phyloP scores from a whole-genome alignment of 352 stramenopile species.

The Globisporangium perplexum region DNA sequence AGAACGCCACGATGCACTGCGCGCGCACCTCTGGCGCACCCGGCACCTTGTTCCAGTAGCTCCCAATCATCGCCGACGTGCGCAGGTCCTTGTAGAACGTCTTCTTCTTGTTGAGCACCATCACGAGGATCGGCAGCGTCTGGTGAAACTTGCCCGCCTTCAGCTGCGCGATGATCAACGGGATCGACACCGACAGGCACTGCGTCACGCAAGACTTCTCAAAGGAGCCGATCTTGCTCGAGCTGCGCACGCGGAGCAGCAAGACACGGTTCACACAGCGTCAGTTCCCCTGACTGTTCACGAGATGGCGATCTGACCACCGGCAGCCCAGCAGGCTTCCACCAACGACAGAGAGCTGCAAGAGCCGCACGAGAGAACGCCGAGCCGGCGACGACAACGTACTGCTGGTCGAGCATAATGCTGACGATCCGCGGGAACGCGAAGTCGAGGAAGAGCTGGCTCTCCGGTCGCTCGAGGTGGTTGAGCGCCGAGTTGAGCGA shows the following conservation, averaged over 20 bases:
- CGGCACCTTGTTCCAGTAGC: conserved; percentile 86
- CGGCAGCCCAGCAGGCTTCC: neutral
- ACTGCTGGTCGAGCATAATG: conserved; percentile 91
- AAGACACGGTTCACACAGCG: neutral
- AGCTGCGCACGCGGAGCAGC: conserved; percentile 23
- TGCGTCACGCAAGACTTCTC: conserved; percentile 86
- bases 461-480: conserved; percentile 67
- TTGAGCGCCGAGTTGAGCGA: conserved; percentile 68
- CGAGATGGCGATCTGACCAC: neutral
- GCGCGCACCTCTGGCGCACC: conserved; percentile 75
- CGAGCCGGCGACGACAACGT: conserved; percentile 16
- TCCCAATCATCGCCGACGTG: conserved; percentile 84
- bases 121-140: conserved; percentile 61
- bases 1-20: conserved; percentile 82
- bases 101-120: conserved; percentile 89
- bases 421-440: conserved; percentile 78
- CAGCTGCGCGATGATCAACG: conserved; percentile 65
- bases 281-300: neutral
- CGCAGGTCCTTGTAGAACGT: conserved; percentile 88
- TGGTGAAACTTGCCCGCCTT: conserved; percentile 62
- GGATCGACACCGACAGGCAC: conserved; percentile 58
- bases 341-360: neutral
- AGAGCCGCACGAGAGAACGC: no score
- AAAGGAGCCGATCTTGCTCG: conserved; percentile 82
- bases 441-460: conserved; percentile 70